These are phyloP conservation scores for Periconia macrospinosa DNA, from an alignment of 2,329 filamentous ascomycete genomes.

Conservation along the genomic window DNA sequence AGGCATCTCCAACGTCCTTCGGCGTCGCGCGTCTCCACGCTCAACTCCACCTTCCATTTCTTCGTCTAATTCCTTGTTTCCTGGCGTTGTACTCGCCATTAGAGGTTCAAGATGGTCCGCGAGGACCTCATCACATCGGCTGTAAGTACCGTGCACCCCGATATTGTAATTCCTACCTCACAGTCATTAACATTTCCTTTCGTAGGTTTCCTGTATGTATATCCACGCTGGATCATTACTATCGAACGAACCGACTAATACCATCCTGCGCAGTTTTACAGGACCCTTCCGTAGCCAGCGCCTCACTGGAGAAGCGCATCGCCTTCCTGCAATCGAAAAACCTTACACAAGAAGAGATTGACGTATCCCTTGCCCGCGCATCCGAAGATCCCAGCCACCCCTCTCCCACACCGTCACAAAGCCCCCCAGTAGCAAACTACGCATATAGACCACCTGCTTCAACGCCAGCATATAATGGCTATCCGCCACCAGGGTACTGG, in stretches of 20 bases:
- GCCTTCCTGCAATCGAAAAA: constrained; percentile 97
- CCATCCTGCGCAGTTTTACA: constrained; percentile 70
- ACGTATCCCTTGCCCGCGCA: constrained; percentile 75
- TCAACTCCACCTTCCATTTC: constrained; percentile 11
- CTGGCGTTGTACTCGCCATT: constrained; percentile 18
- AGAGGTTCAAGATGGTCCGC: constrained; percentile 74
- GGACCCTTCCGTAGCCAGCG: constrained; percentile 86
- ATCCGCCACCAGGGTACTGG: constrained; percentile 57
- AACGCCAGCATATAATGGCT: constrained; percentile 53
- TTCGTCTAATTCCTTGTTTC: constrained; percentile 15
- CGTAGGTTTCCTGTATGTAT: constrained; percentile 56
- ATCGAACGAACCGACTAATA: constrained; percentile 1
- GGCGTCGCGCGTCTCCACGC: constrained; percentile 16
- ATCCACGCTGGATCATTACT: not conserved
- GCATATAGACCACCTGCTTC: constrained; percentile 51
- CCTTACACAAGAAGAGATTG: constrained; percentile 93
- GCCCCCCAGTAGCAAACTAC: constrained; percentile 43
- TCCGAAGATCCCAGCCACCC: constrained; percentile 58
- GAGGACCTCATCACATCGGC: constrained; percentile 90
- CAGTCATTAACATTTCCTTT: not conserved
- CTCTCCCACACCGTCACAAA: constrained; percentile 50
- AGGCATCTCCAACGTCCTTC: constrained; percentile 9
- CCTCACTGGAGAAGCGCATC: constrained; percentile 89
- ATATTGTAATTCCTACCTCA: constrained; percentile 18
- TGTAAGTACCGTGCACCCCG: constrained; percentile 35